Evolutionary conservation across 768 basidiomycete species (phyloP).

Genomic region (Tulasnella sp.): DNA sequence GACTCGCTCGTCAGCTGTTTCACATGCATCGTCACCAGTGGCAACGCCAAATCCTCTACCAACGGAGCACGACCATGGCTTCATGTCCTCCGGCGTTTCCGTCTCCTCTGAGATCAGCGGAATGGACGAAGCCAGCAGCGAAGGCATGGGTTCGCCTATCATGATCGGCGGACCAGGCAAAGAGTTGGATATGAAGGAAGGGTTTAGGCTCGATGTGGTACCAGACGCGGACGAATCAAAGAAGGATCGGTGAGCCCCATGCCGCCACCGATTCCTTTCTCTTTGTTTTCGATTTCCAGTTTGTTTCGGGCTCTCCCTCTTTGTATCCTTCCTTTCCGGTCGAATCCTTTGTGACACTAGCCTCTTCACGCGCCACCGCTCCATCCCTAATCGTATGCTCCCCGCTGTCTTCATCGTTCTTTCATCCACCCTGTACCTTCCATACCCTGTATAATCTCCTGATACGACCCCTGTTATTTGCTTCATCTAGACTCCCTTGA

Average conservation of each 20-base stretch:
- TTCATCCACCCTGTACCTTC: not conserved
- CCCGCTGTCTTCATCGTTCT: not conserved
- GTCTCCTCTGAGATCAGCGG: conserved; percentile 13
- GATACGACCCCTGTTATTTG: not conserved
- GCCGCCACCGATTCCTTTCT: conserved; percentile 3
- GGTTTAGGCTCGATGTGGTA: conserved; percentile 17
- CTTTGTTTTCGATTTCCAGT: not conserved
- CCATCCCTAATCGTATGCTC: not conserved
- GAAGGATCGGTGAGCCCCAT: conserved; percentile 18
- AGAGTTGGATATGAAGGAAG: conserved; percentile 22
- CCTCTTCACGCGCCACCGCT: not conserved
- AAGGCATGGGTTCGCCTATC: conserved; percentile 11
- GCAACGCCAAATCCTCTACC: not conserved
- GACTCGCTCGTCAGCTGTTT: not conserved
- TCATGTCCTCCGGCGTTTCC: conserved; percentile 19
- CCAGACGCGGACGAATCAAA: not conserved
- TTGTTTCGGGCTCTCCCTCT: not conserved
- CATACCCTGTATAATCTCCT: not conserved
- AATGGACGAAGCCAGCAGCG: conserved; percentile 17
- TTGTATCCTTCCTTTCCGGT: not conserved
- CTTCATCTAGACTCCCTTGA: not conserved
- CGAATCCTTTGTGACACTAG: not conserved
- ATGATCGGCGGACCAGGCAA: conserved; percentile 3
- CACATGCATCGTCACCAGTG: conserved; percentile 2
- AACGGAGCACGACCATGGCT: conserved; percentile 1